A percentile compares a stretch with the other conserved stretches of the same genome.
These are phyloP conservation scores for Cladobotryum mycophilum DNA, from an alignment of 2,329 filamentous ascomycete species.

Conservation along the genomic window DNA sequence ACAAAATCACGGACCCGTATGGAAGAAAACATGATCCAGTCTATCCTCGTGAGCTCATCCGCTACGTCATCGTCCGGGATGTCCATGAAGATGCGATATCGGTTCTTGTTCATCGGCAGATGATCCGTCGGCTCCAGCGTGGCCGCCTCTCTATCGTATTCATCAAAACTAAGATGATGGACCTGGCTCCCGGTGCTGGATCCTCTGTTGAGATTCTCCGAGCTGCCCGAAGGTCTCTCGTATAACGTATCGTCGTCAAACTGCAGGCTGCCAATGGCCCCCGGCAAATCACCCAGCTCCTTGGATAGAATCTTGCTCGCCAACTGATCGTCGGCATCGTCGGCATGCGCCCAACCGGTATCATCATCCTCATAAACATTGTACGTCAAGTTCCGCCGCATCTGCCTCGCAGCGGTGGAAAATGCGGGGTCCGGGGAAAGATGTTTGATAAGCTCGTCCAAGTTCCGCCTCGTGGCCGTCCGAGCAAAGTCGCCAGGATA, in stretches of 20 bases:
- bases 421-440: slow-evolving; percentile 77
- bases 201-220: slow-evolving; percentile 36
- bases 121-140: slow-evolving; percentile 63
- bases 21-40: slow-evolving; percentile 97
- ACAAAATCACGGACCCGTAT: slow-evolving; percentile 91
- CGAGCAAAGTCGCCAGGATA: slow-evolving; percentile 94
- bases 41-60: slow-evolving; percentile 86
- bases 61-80: slow-evolving; percentile 79
- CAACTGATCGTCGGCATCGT: slow-evolving; percentile 43
- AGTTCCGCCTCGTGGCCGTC: slow-evolving; percentile 60
- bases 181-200: slow-evolving; percentile 37
- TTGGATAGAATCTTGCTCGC: slow-evolving; percentile 30
- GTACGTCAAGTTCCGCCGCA: slow-evolving; percentile 68
- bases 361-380: slow-evolving; percentile 81
- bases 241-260: slow-evolving; percentile 41
- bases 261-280: slow-evolving; percentile 41
- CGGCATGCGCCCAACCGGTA: slow-evolving; percentile 81
- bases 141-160: slow-evolving; percentile 73
- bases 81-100: slow-evolving; percentile 88
- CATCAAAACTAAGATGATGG: slow-evolving; percentile 63
- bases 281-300: slow-evolving; percentile 33
- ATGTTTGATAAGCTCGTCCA: slow-evolving; percentile 69
- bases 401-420: slow-evolving; percentile 77
- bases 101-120: slow-evolving; percentile 69
- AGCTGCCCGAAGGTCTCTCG: slow-evolving; percentile 40